These are phyloP conservation scores for Lachnellula willkommii DNA, from an alignment of 2,329 filamentous ascomycete genomes.

Conservation along the genomic window DNA sequence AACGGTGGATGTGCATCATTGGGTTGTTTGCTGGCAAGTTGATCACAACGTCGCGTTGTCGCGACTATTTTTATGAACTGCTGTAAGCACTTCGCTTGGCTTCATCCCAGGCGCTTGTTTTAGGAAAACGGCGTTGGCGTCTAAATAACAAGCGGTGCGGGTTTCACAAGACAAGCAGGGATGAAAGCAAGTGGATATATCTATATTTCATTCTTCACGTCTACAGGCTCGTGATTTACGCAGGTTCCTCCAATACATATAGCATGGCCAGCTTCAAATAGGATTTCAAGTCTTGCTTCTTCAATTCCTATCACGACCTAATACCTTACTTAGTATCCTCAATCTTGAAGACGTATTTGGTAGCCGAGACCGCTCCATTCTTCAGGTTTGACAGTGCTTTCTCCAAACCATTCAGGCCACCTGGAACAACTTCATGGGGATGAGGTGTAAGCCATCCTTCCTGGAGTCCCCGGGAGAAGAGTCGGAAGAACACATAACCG, in stretches of 20 bases:
- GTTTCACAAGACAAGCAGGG: too few relatives aligned
- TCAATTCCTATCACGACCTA: too few relatives aligned
- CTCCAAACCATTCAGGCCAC: constrained; percentile 45
- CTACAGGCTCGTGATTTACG: too few relatives aligned
- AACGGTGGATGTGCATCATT: constrained; percentile 27
- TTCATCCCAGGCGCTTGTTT: not conserved
- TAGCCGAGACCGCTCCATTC: constrained; percentile 54
- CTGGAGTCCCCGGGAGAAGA: constrained; percentile 36
- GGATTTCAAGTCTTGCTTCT: too few relatives aligned
- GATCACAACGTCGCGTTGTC: constrained; percentile 8
- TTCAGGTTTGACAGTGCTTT: constrained; percentile 49
- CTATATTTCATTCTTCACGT: too few relatives aligned
- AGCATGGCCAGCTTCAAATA: too few relatives aligned
- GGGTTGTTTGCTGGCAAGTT: constrained; percentile 7
- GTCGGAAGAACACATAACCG: constrained; percentile 23
- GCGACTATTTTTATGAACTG: constrained; percentile 15
- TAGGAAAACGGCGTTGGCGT: not conserved
- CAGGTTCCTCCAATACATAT: too few relatives aligned
- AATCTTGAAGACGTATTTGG: constrained; percentile 56
- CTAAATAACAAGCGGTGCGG: too few relatives aligned
- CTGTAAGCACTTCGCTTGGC: constrained; percentile 2
- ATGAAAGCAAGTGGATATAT: too few relatives aligned
- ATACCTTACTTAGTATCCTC: constrained; percentile 23
- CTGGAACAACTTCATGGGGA: constrained; percentile 46
- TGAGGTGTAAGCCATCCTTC: constrained; percentile 47